Base-by-base conservation (phyloP, 192 early-diverging fungal species). In the Mortierella alpina region DNA sequence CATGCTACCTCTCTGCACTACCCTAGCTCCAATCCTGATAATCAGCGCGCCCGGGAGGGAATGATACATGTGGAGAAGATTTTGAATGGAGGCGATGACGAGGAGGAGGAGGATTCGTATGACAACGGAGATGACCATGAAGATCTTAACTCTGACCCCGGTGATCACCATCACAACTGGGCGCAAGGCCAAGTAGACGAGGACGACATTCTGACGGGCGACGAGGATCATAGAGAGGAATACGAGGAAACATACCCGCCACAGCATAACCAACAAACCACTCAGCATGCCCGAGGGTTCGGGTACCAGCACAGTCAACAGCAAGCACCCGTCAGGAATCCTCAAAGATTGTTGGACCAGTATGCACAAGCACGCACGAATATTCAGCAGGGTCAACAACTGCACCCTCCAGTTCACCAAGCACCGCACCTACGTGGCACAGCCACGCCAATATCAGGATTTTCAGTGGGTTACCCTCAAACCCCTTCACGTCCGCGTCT, bases 121-220 rank as follows among this genome's bases (percentile, higher is more conserved):
- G 44, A 47, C 41, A 45, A 59, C 15, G 57, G 18, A 5, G 45
- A 41, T 12, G 53, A 57, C 6, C 12, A 48, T 13, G 53, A 49
- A 17, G 66, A 44, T 14, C 22, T 63, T 51, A 53, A 63, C 14
- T 52, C 22, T 20, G 60, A 63, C 40, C 31, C 50, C 20, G 59
- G 63, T 15, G 39, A 40, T 5, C 61, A 55, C 2, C 39, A 62
- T 15, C 70, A 47, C 44, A 57, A 31, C 3, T 31, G 31, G 31
- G 3, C 57, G 42, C 22, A 13, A 23, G 70, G 20, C 41, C 61
- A 72, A 14, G 6, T 72, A 7, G 70, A 72, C 31, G 71, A 66
- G 14, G 71, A 73, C 47, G 71, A 73, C 9, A 45, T 65, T 47
- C 31, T 73, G 22, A 64, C 70, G 14, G 70, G 61, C 11, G 70